These are phyloP conservation scores for Globisporangium paroecandrum DNA, from an alignment of 352 stramenopile genomes.

Conservation along the genomic window DNA sequence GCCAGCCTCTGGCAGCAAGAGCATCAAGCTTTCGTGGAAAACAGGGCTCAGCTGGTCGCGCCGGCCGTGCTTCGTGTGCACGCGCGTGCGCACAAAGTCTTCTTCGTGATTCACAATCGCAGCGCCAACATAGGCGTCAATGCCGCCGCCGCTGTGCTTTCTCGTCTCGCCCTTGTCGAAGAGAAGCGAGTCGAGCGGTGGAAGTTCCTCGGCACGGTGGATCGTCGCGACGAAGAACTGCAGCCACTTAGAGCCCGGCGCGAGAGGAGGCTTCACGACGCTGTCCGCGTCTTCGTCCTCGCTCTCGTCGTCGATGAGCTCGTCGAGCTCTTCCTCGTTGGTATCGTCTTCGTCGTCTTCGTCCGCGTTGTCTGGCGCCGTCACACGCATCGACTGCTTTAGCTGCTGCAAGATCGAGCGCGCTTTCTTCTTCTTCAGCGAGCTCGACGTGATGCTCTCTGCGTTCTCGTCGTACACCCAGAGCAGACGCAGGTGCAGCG, in stretches of 20 bases:
- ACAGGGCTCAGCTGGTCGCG: constrained; percentile 52
- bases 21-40: constrained; percentile 70
- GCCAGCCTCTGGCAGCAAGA: constrained; percentile 32
- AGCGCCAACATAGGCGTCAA: constrained; percentile 66
- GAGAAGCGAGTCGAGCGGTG: constrained; percentile 53
- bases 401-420: constrained; percentile 49
- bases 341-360: constrained; percentile 45
- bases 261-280: constrained; percentile 23
- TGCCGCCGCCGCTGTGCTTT: constrained; percentile 44
- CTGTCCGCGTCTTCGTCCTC: constrained; percentile 29
- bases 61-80: constrained; percentile 58
- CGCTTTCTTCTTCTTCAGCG: constrained; percentile 47
- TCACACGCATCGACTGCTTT: constrained; percentile 41
- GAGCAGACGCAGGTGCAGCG: constrained; percentile 45
- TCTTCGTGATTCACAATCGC: constrained; percentile 28
- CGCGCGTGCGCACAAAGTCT: constrained; percentile 57
- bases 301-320: constrained; percentile 36
- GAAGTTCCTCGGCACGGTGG: constrained; percentile 58
- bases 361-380: constrained; percentile 34
- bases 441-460: constrained; percentile 34
- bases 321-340: constrained; percentile 36
- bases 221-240: constrained; percentile 59
- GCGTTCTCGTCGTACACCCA: constrained; percentile 54
- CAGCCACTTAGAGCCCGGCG: constrained; percentile 40
- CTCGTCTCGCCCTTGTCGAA: constrained; percentile 46